phyloP scores from a whole-genome alignment of 192 early-diverging fungal genomes.

The Podila horticola region DNA sequence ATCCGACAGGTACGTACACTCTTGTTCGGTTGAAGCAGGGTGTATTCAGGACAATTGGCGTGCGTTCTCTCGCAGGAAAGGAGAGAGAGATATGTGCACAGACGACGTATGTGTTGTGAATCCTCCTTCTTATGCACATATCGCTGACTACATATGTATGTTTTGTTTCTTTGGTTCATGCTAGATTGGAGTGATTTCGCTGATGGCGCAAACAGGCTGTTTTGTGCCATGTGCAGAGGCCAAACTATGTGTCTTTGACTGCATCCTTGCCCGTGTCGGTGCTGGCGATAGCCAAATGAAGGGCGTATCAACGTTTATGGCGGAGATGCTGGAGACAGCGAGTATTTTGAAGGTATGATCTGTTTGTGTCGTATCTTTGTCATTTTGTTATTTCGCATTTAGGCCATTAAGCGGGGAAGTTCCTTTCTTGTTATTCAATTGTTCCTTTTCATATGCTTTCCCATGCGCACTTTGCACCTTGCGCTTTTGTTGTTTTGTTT shows the following conservation, averaged over 20 bases:
- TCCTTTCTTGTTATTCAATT: background rate
- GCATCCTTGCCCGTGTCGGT: conserved; percentile 91
- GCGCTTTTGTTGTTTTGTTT: background rate
- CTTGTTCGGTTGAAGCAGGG: background rate
- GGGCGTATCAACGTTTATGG: conserved; percentile 97
- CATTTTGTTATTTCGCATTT: background rate
- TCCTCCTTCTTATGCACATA: too few relatives aligned
- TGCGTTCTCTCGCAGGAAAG: background rate
- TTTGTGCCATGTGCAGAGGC: conserved; percentile 92
- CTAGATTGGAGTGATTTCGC: conserved; percentile 86
- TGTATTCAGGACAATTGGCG: background rate
- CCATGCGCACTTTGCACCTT: background rate
- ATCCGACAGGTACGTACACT: conserved; percentile 79
- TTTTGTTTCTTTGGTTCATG: conserved; percentile 9
- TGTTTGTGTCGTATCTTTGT: background rate
- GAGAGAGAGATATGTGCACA: too few relatives aligned
- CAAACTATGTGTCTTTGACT: conserved; percentile 81
- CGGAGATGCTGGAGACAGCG: conserved; percentile 93
- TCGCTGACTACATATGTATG: too few relatives aligned
- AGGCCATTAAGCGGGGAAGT: too few relatives aligned
- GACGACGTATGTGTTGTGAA: too few relatives aligned
- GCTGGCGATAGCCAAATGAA: conserved; percentile 94
- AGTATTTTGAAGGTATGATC: conserved; percentile 79
- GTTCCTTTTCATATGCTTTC: conserved; percentile 4
- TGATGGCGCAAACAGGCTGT: conserved; percentile 96